Conservation (phyloP, 2,329 filamentous ascomycete genomes). For the Samsoniella hepiali region DNA sequence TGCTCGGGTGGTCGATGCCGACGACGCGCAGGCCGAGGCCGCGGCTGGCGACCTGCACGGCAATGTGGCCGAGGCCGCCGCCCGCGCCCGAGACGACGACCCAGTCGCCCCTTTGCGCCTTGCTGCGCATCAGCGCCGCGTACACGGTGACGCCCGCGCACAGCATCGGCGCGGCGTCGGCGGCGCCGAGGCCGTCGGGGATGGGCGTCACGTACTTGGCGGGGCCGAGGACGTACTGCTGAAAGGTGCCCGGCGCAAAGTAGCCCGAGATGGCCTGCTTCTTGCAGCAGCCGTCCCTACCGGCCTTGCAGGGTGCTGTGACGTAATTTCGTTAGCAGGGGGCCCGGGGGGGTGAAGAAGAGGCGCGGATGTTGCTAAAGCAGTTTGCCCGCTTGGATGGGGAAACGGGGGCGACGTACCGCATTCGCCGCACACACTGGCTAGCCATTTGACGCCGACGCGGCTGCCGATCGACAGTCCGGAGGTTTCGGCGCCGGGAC, state of each 20-base stretch:
- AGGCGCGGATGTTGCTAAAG: not conserved
- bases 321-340: not conserved
- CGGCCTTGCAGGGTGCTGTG: conserved; percentile 15
- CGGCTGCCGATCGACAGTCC: conserved; percentile 63
- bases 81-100: conserved; percentile 74
- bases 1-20: conserved; percentile 28
- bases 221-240: conserved; percentile 24
- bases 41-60: conserved; percentile 66
- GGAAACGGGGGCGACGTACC: not conserved
- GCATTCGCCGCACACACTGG: conserved; percentile 53
- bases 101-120: conserved; percentile 61
- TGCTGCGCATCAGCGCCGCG: conserved; percentile 69
- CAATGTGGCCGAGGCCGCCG: conserved; percentile 66
- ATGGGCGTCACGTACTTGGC: conserved; percentile 44
- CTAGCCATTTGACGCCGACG: conserved; percentile 69
- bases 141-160: conserved; percentile 66
- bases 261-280: conserved; percentile 28
- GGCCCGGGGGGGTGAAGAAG: not conserved
- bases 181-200: conserved; percentile 34
- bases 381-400: not conserved
- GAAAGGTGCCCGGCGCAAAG: conserved; percentile 27
- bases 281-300: conserved; percentile 24
- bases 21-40: conserved; percentile 28
- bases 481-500: conserved; percentile 53
- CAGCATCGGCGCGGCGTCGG: conserved; percentile 56